These are phyloP conservation scores for Cryphonectria parasitica DNA, from an alignment of 2,329 filamentous ascomycete genomes.

Conservation along the genomic window DNA sequence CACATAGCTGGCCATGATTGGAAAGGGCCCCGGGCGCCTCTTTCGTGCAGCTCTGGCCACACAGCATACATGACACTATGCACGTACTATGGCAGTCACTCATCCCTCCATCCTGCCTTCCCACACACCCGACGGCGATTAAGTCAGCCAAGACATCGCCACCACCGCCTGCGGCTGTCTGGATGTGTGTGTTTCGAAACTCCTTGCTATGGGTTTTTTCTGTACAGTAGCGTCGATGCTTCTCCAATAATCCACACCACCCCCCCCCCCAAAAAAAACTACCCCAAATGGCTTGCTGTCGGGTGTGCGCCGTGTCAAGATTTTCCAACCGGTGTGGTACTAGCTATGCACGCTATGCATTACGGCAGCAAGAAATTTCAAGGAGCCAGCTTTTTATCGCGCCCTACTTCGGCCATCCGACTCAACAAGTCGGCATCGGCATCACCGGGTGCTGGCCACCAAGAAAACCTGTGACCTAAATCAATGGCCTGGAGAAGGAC, in stretches of 20 bases:
- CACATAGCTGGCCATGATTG: background rate
- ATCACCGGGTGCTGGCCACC: constrained; percentile 12
- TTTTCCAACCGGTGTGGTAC: constrained; percentile 3
- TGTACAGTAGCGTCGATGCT: background rate
- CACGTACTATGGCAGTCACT: background rate
- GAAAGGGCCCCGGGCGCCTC: background rate
- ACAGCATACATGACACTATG: background rate
- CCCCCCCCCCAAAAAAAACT: background rate
- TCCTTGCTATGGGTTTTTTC: background rate
- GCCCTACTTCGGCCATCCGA: constrained; percentile 15
- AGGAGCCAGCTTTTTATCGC: constrained; percentile 15
- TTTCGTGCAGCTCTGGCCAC: constrained; percentile 6
- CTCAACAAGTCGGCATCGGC: constrained; percentile 22
- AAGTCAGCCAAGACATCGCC: background rate
- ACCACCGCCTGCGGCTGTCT: constrained; percentile 1
- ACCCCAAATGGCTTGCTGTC: background rate
- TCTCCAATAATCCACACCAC: background rate
- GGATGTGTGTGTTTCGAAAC: background rate
- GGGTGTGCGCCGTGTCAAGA: constrained; percentile 10
- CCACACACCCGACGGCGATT: background rate
- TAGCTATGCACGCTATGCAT: background rate
- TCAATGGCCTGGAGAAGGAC: background rate
- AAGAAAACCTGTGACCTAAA: background rate
- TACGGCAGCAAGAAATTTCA: background rate
- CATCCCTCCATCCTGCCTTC: background rate